phyloP scores from a whole-genome alignment of 768 basidiomycete genomes.

The Boletus eberwhitei region DNA sequence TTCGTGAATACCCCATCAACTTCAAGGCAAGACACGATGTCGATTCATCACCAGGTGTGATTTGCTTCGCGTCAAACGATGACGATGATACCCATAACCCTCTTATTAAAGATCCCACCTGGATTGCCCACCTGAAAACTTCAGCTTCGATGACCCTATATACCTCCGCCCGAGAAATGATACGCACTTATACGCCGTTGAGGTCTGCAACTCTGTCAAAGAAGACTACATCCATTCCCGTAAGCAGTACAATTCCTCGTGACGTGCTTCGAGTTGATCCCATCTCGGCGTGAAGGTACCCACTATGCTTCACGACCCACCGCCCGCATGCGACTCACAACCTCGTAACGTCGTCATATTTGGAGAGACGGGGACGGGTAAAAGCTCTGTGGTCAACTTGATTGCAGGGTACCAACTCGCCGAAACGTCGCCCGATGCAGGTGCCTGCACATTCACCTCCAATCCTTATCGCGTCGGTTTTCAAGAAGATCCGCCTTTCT shows the following conservation, averaged over 20 bases:
- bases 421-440: conserved; percentile 28
- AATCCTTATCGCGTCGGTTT: conserved; percentile 23
- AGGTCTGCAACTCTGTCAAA: not conserved
- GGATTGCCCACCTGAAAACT: not conserved
- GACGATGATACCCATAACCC: conserved; percentile 17
- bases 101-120: not conserved
- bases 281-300: conserved; percentile 2
- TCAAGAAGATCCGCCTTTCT: conserved; percentile 11
- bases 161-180: conserved; percentile 1
- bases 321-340: conserved; percentile 15
- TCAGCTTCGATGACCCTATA: conserved; percentile 1
- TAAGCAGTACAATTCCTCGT: conserved; percentile 2
- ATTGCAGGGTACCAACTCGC: conserved; percentile 29
- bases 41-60: conserved; percentile 6
- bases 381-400: conserved; percentile 44
- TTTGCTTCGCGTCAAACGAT: conserved; percentile 8
- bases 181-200: not conserved
- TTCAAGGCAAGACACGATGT: not conserved
- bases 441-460: conserved; percentile 35
- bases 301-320: not conserved
- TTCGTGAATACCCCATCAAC: not conserved
- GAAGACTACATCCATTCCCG: not conserved
- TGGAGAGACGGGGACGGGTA: conserved; percentile 31
- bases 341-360: conserved; percentile 26
- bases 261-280: not conserved